A percentile compares a stretch with the other conserved stretches of the same genome.
Conservation (phyloP, 2,329 filamentous ascomycete genomes). For the Xylaria sp. region DNA sequence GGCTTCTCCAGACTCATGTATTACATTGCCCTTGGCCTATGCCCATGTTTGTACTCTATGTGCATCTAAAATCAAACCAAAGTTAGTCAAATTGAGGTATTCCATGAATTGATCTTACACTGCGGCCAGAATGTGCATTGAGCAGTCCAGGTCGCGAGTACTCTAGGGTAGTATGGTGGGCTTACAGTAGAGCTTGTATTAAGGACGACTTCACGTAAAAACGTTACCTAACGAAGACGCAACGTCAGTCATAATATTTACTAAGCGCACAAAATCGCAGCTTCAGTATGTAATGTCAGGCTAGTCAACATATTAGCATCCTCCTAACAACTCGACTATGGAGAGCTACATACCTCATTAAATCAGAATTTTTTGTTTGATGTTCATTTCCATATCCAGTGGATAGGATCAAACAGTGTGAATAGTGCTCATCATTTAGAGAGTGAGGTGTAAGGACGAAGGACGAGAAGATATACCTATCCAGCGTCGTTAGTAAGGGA, state of each 20-base stretch:
- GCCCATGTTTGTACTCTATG: background rate
- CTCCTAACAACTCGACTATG: too few relatives aligned
- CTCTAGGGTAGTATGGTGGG: conserved; percentile 12
- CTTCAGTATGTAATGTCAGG: conserved; percentile 43
- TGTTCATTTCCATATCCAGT: conserved; percentile 52
- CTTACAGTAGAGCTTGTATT: conserved; percentile 24
- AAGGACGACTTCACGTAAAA: background rate
- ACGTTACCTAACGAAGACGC: conserved; percentile 37
- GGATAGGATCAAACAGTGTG: conserved; percentile 55
- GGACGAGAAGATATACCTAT: conserved; percentile 44
- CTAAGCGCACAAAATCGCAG: conserved; percentile 10
- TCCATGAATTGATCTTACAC: background rate
- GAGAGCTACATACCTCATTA: conserved; percentile 50
- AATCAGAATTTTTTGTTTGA: conserved; percentile 52
- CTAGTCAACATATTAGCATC: conserved; percentile 42
- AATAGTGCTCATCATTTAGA: conserved; percentile 53
- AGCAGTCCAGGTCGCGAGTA: background rate
- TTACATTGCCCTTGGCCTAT: too few relatives aligned
- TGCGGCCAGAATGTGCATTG: background rate
- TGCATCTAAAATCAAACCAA: background rate
- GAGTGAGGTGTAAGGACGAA: conserved; percentile 6
- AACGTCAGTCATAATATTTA: conserved; percentile 27
- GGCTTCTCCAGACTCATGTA: background rate
- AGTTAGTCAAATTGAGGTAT: conserved; percentile 15
- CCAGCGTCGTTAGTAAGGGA: conserved; percentile 44